Base-by-base conservation (phyloP, 805 yeast genomes). In the Candida boidinii region DNA sequence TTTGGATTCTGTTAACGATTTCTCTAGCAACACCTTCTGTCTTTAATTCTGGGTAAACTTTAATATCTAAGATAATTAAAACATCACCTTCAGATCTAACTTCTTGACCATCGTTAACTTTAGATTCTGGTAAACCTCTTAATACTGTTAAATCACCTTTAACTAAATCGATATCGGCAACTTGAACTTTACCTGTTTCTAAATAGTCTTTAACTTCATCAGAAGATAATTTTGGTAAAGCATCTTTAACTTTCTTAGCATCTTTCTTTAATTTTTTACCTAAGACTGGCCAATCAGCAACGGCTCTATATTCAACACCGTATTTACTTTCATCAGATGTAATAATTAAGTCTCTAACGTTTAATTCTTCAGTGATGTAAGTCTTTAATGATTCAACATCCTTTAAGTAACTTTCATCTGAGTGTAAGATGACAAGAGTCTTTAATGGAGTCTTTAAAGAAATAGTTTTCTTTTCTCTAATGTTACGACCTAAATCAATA, bases 201-300 rank as follows among this genome's bases (percentile, higher is more conserved):
- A 87, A 67, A 54, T 79, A 92, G 21, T 62, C 54, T 60, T 83
- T 84, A 31, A 92, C 96, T 37, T 86, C 88, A 12, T 68, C 82
- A 9, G 96, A 81, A 15, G 90, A 64, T 32, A 92, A 73, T 8
- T 53, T 53, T 42, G 96, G 97, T 47, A 92, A 71, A 13, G 94
- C 97, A 52, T 79, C 94, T 71, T 90, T 94, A 39, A 92, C 98
- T 58, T 76, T 79, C 65, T 83, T 86, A 40, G 84, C 94, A 49
- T 88, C 97, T 56, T 79, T 78, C 76, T 87, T 90, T 61, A 92
- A 74, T 64, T 92, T 92, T 72, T 90, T 92, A 65, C 99, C 99
- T 46, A 92, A 72, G 15, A 87, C 85, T 37, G 97, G 95, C 98
- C 99, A 92, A 66, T 92, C 99, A 30, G 98, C 98, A 58, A 84